Evolutionary conservation across 768 basidiomycete genomes (phyloP).

Genomic region (Rhodotorula taiwanensis): DNA sequence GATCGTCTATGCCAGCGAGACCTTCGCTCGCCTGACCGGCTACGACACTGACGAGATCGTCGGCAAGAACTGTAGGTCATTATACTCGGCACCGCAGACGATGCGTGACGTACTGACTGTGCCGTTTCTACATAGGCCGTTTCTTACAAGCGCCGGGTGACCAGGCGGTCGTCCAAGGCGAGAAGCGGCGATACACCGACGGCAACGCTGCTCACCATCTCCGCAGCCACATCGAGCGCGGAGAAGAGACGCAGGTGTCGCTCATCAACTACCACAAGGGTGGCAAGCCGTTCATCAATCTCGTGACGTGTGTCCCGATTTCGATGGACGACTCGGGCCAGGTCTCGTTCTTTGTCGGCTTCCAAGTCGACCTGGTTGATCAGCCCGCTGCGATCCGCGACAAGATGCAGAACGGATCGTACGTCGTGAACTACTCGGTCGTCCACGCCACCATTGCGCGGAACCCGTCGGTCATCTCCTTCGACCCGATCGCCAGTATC

Average conservation of each 20-base stretch:
- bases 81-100: neutral
- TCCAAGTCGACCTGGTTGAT: slow-evolving; percentile 85
- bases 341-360: slow-evolving; percentile 80
- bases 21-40: slow-evolving; percentile 57
- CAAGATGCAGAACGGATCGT: slow-evolving; percentile 61
- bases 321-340: slow-evolving; percentile 63
- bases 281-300: slow-evolving; percentile 79
- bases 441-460: slow-evolving; percentile 21
- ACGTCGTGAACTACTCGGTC: slow-evolving; percentile 57
- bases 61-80: slow-evolving; percentile 66
- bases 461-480: slow-evolving; percentile 5
- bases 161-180: slow-evolving; percentile 50
- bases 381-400: slow-evolving; percentile 78
- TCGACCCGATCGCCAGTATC: slow-evolving; percentile 4
- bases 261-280: slow-evolving; percentile 83
- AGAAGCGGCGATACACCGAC: slow-evolving; percentile 56
- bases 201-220: slow-evolving; percentile 59
- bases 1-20: slow-evolving; percentile 82
- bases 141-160: slow-evolving; percentile 76
- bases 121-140: slow-evolving; percentile 44
- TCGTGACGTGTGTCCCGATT: slow-evolving; percentile 77
- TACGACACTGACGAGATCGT: slow-evolving; percentile 58
- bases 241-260: slow-evolving; percentile 81
- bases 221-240: slow-evolving; percentile 58
- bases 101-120: neutral